Conservation (phyloP, 1,284 basidiomycete species). For the Marasmius oreades region DNA sequence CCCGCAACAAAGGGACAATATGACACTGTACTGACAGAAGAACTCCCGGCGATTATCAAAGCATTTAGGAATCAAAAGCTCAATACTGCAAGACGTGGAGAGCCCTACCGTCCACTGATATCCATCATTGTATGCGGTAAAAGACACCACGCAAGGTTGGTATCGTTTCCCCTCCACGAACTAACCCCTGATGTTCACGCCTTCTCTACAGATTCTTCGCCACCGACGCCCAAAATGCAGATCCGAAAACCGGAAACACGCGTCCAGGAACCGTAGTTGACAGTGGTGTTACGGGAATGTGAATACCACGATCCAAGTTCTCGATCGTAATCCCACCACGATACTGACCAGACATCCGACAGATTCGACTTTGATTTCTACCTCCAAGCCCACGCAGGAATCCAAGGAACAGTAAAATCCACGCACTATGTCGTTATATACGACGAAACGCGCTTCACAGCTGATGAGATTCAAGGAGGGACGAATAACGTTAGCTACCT, state of each 20-base stretch:
- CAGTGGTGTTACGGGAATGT: constrained; percentile 67
- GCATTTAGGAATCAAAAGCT: constrained; percentile 54
- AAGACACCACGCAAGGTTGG: constrained; percentile 66
- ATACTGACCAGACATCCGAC: not conserved
- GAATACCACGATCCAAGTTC: constrained; percentile 12
- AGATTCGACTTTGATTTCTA: constrained; percentile 77
- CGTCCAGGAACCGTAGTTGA: constrained; percentile 73
- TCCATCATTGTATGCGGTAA: constrained; percentile 78
- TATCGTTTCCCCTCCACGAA: not conserved
- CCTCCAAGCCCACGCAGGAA: constrained; percentile 68
- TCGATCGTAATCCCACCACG: not conserved
- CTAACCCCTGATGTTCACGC: constrained; percentile 18
- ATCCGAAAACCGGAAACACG: constrained; percentile 64
- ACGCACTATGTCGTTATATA: constrained; percentile 77
- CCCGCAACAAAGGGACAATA: constrained; percentile 64
- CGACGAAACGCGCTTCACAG: constrained; percentile 60
- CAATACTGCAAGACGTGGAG: constrained; percentile 36
- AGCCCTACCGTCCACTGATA: constrained; percentile 55
- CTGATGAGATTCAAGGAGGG: constrained; percentile 68
- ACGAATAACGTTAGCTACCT: constrained; percentile 63
- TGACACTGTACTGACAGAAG: constrained; percentile 51
- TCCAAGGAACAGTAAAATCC: constrained; percentile 63
- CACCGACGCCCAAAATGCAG: constrained; percentile 41
- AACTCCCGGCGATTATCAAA: constrained; percentile 51
- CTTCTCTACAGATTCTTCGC: constrained; percentile 47